Evolutionary conservation across 768 basidiomycete genomes (phyloP).

Genomic region (Rhodocollybia butyracea): DNA sequence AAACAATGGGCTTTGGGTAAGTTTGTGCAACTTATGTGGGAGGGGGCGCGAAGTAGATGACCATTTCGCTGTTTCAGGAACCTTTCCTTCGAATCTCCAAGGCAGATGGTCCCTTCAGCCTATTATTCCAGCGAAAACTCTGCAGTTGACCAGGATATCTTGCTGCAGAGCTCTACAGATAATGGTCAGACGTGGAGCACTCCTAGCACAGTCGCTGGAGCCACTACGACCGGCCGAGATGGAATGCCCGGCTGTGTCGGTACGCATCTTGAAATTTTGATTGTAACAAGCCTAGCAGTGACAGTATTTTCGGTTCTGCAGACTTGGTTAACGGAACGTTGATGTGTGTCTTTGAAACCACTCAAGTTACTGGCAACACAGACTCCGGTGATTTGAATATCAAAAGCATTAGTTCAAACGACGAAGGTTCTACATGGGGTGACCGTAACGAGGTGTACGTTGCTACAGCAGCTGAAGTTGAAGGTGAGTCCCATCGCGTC

Average conservation of each 20-base stretch:
- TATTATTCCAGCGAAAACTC: conserved; percentile 20
- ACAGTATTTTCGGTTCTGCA: neutral
- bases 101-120: conserved; percentile 13
- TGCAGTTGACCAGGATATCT: conserved; percentile 19
- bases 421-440: conserved; percentile 16
- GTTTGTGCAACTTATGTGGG: neutral
- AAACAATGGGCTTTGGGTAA: conserved; percentile 20
- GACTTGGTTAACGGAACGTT: conserved; percentile 6
- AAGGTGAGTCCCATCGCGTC: conserved; percentile 9
- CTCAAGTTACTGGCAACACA: conserved; percentile 12
- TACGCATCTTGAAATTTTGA: too few relatives aligned
- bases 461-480: conserved; percentile 11
- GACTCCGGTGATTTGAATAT: conserved; percentile 12
- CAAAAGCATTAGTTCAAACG: conserved; percentile 18
- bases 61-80: conserved; percentile 10
- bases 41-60: neutral
- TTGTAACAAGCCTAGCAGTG: neutral
- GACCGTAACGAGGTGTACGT: conserved; percentile 13
- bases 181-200: conserved; percentile 16
- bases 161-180: conserved; percentile 19
- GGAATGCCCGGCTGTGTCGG: conserved; percentile 19
- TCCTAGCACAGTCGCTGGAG: conserved; percentile 15
- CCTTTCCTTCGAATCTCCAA: conserved; percentile 16
- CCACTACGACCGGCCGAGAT: conserved; percentile 18
- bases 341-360: conserved; percentile 22